Conservation (phyloP, 177 flowering plant species). For the Vitis hybrid region DNA sequence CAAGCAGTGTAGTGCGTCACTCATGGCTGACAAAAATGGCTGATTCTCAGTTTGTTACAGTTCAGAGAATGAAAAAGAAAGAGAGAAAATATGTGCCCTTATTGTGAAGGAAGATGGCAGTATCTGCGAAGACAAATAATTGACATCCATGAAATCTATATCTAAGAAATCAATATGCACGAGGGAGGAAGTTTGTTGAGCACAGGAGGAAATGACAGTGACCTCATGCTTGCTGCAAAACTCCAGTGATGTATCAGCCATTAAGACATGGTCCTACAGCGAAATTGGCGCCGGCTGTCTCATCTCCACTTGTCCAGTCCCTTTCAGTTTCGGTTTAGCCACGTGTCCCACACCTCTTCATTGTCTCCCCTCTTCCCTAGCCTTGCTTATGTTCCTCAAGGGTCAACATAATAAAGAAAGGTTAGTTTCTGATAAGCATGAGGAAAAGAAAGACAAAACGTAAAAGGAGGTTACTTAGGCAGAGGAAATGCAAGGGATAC, state of each 20-base stretch:
- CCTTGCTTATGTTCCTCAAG: not conserved
- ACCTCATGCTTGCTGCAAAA: not conserved
- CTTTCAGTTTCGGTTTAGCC: not conserved
- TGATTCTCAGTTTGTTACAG: too few relatives aligned
- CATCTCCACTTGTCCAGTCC: not conserved
- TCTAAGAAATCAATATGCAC: too few relatives aligned
- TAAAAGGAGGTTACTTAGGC: conserved; percentile 8
- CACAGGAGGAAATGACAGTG: not conserved
- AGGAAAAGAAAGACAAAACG: too few relatives aligned
- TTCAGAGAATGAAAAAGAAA: too few relatives aligned
- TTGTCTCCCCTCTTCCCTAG: not conserved
- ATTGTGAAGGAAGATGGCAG: too few relatives aligned
- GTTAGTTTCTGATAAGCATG: too few relatives aligned
- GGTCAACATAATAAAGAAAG: conserved; percentile 4
- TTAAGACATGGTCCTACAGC: not conserved
- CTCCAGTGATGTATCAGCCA: not conserved
- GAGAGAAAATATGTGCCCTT: too few relatives aligned
- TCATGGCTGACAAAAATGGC: too few relatives aligned
- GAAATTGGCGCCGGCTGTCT: conserved; percentile 20
- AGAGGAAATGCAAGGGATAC: conserved; percentile 8
- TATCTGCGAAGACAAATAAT: too few relatives aligned
- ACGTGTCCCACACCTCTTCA: not conserved
- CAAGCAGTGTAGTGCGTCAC: too few relatives aligned
- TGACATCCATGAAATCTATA: too few relatives aligned
- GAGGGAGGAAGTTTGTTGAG: too few relatives aligned